These are phyloP conservation scores for Salix suchowensis DNA, from an alignment of 345 rosid genomes.

Conservation along the genomic window DNA sequence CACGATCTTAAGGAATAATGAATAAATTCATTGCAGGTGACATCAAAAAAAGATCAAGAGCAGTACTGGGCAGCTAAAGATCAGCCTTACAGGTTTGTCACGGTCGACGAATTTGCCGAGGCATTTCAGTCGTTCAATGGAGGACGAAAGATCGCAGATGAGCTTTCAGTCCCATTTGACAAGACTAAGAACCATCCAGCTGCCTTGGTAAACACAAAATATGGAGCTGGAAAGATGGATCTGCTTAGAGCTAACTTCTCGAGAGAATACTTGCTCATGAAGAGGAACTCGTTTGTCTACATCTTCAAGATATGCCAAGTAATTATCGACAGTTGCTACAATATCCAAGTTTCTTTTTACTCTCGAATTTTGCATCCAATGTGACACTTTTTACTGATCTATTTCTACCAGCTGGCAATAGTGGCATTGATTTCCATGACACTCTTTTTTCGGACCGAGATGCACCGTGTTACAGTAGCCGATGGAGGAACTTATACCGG, in stretches of 20 bases:
- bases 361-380: not conserved
- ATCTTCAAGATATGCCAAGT: conserved; percentile 58
- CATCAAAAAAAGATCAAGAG: conserved; percentile 66
- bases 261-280: conserved; percentile 57
- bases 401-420: conserved; percentile 19
- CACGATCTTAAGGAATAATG: not conserved
- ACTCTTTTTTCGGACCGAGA: conserved; percentile 33
- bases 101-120: conserved; percentile 44
- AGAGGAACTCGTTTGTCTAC: conserved; percentile 52
- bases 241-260: conserved; percentile 47
- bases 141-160: conserved; percentile 32
- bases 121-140: conserved; percentile 43
- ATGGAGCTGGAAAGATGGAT: conserved; percentile 48
- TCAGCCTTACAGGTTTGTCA: conserved; percentile 45
- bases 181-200: conserved; percentile 49
- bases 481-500: conserved; percentile 59
- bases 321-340: not conserved
- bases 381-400: not conserved
- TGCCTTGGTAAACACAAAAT: conserved; percentile 44
- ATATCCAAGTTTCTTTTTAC: not conserved
- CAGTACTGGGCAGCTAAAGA: conserved; percentile 57
- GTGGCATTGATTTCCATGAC: conserved; percentile 30
- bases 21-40: conserved; percentile 40
- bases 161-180: conserved; percentile 49
- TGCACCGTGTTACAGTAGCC: conserved; percentile 21